phyloP scores from a whole-genome alignment of 73 alveolate species.

The Paramecium caudatum region DNA sequence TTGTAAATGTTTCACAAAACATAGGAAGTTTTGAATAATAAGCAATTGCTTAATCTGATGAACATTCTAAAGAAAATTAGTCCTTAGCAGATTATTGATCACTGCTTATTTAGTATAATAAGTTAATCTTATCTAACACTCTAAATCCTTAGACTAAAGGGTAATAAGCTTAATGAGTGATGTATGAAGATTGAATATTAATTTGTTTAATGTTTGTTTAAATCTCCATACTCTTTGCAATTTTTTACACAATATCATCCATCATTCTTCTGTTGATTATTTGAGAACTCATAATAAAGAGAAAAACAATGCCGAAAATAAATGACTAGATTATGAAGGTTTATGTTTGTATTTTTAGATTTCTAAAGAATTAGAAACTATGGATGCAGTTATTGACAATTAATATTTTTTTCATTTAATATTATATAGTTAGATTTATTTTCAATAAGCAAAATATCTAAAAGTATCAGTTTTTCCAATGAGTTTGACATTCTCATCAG shows the following conservation, averaged over 20 bases:
- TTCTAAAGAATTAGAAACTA: not conserved
- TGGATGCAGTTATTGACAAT: constrained; percentile 1
- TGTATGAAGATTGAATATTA: constrained; percentile 6
- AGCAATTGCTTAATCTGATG: not conserved
- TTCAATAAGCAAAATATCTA: not conserved
- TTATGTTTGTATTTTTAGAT: constrained; percentile 1
- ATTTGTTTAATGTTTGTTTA: not conserved
- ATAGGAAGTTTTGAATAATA: not conserved
- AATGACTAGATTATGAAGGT: not conserved
- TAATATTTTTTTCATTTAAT: constrained; percentile 9
- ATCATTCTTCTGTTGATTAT: not conserved
- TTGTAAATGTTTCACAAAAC: not conserved
- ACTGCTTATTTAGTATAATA: not conserved
- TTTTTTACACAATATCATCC: constrained; percentile 12
- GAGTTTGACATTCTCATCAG: not conserved
- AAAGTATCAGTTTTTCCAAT: not conserved
- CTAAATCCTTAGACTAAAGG: constrained; percentile 33
- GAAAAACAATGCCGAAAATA: not conserved
- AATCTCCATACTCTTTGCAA: constrained; percentile 2
- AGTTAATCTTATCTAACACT: not conserved
- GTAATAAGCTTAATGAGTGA: constrained; percentile 9
- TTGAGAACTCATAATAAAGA: not conserved
- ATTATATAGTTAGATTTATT: constrained; percentile 5
- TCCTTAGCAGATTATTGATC: not conserved
- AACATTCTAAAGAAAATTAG: not conserved